Evolutionary conservation across 164 flowering plant species (phyloP).

Genomic region (Sedum album): DNA sequence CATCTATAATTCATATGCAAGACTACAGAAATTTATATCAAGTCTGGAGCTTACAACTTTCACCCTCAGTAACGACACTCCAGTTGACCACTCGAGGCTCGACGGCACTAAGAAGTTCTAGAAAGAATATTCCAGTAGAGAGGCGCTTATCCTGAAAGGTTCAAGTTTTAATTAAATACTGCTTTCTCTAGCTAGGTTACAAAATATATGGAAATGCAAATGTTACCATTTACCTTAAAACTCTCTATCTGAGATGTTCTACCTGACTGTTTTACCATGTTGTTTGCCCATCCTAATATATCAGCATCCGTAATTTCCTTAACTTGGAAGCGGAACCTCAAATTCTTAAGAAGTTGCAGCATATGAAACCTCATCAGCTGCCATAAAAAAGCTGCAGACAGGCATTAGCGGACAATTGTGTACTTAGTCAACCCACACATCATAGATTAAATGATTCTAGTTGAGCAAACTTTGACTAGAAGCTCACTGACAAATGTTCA

Average conservation of each 20-base stretch:
- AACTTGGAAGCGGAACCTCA: conserved; percentile 46
- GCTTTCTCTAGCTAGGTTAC: too few relatives aligned
- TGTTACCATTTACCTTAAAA: conserved; percentile 45
- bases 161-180: neutral
- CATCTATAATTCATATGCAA: neutral
- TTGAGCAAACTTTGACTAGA: too few relatives aligned
- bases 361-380: conserved; percentile 64
- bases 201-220: too few relatives aligned
- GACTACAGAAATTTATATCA: neutral
- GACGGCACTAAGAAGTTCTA: conserved; percentile 51
- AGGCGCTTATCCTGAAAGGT: conserved; percentile 43
- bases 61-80: conserved; percentile 58
- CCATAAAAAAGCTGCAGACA: conserved; percentile 44
- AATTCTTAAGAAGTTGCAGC: conserved; percentile 53
- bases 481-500: too few relatives aligned
- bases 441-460: too few relatives aligned
- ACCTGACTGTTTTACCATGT: conserved; percentile 40
- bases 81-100: conserved; percentile 66
- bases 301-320: conserved; percentile 56
- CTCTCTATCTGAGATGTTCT: conserved; percentile 46
- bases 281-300: conserved; percentile 54
- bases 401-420: neutral
- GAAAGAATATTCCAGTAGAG: conserved; percentile 52
- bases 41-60: conserved; percentile 29
- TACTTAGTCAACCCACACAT: too few relatives aligned